Evolutionary conservation across 495 filamentous ascomycete species (phyloP).

Genomic region (Podospora appendiculata): DNA sequence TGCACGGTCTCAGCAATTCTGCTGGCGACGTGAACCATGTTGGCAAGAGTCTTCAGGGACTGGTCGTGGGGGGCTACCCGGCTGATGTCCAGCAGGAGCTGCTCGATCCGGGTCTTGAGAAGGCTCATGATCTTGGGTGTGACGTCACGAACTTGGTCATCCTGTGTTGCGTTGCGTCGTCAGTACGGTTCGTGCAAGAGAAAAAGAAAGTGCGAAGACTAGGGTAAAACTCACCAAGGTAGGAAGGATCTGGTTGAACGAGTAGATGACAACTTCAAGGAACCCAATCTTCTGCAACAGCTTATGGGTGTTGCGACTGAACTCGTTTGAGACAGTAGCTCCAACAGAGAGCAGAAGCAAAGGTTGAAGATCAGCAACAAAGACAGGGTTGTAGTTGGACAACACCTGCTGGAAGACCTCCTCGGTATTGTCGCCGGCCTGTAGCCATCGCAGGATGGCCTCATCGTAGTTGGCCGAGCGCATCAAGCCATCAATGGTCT

Average conservation of each 20-base stretch:
- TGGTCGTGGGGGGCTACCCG: slow-evolving; percentile 53
- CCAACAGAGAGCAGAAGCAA: slow-evolving; percentile 77
- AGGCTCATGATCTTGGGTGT: slow-evolving; percentile 66
- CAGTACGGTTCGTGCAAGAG: not conserved
- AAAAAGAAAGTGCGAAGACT: not conserved
- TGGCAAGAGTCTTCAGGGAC: slow-evolving; percentile 54
- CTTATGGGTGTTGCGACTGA: slow-evolving; percentile 47
- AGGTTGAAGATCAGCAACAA: slow-evolving; percentile 61
- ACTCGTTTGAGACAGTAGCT: slow-evolving; percentile 65
- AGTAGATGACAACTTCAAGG: slow-evolving; percentile 63
- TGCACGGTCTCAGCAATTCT: slow-evolving; percentile 14
- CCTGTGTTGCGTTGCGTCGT: slow-evolving; percentile 34
- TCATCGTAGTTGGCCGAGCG: slow-evolving; percentile 60
- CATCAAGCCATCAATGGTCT: slow-evolving; percentile 59
- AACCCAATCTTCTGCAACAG: slow-evolving; percentile 57
- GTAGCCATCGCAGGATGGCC: slow-evolving; percentile 69
- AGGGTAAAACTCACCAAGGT: slow-evolving; percentile 35
- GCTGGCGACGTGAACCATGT: slow-evolving; percentile 32
- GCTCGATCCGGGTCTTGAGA: slow-evolving; percentile 62
- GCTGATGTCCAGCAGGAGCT: slow-evolving; percentile 60
- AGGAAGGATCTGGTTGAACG: slow-evolving; percentile 33
- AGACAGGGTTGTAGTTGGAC: slow-evolving; percentile 61
- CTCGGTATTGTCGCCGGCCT: slow-evolving; percentile 62
- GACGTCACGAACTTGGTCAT: slow-evolving; percentile 67
- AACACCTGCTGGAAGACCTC: slow-evolving; percentile 79